Conservation (phyloP, 306 rosid species). For the Casuarina glauca region DNA sequence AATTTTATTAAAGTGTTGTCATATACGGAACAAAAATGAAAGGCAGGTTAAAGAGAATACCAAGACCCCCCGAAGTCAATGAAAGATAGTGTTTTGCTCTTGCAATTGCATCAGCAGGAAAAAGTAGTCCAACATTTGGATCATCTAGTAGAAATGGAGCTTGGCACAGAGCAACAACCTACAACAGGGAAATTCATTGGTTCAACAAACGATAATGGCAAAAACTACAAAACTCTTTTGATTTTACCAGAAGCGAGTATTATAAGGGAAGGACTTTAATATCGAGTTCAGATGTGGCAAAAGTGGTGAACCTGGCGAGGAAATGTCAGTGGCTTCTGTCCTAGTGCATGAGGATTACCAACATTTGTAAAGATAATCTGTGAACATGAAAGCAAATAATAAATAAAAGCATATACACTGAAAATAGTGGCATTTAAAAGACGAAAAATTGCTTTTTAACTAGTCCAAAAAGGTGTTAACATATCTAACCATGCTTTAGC, state of each 20-base stretch:
- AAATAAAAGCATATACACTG: background rate
- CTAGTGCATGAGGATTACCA: conserved; percentile 98
- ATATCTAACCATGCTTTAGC: background rate
- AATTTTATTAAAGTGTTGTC: conserved; percentile 2
- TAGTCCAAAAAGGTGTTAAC: background rate
- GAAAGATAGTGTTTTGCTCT: conserved; percentile 87
- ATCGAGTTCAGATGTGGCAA: conserved; percentile 21
- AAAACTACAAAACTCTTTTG: conserved; percentile 3
- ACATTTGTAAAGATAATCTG: conserved; percentile 99
- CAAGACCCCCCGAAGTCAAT: conserved; percentile 86
- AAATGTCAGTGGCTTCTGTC: conserved; percentile 94
- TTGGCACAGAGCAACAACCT: conserved; percentile 99
- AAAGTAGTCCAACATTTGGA: conserved; percentile 86
- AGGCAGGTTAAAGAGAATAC: conserved; percentile 44
- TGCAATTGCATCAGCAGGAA: conserved; percentile 99
- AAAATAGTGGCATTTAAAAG: background rate
- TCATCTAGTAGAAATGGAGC: conserved; percentile 97
- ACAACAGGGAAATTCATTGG: conserved; percentile 23
- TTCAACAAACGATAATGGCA: conserved; percentile 25
- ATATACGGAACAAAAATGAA: conserved; percentile 11
- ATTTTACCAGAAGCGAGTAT: conserved; percentile 15
- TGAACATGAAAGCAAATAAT: conserved; percentile 23
- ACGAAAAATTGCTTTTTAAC: background rate
- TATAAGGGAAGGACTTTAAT: background rate
- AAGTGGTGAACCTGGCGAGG: conserved; percentile 88